Base-by-base conservation (phyloP, 805 yeast genomes). In the Starmerella vitae region DNA sequence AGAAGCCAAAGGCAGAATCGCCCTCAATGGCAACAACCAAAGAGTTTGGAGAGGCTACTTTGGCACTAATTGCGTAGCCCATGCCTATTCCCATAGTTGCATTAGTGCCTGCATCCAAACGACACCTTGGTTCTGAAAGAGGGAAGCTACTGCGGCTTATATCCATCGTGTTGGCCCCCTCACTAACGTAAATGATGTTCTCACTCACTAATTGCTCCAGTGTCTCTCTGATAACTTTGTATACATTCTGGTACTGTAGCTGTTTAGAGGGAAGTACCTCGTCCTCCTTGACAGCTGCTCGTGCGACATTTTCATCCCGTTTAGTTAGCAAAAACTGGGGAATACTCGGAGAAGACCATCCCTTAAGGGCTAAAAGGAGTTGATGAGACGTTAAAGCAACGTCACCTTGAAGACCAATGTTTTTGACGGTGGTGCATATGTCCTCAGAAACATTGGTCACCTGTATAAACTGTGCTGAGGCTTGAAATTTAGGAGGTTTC, bases 161-260 rank as follows among this genome's bases (percentile, higher is more conserved):
- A 48, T 78, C 85, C 84, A 78, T 77, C 0, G 84, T 76, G 51
- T 76, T 76, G 1, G 85, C 84, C n/a, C 85, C 85, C 54, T 78
- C 85, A 3, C 75, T 65, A 1, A 77, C 68, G 28, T 67, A 62
- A 3, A 74, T 50, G 1, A 70, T 58, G 25, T 53, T 43, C 3
- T 43, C 50, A 8, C 18, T 17, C 12, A 18, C 30, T 8, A 30
- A 31, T 29, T 15, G 20, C 14, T 34, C 33, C 22, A 75, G 56
- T 2, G 59, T 46, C 0, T 65, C 66, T 19, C 74, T 57, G 9
- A 77, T 58, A 0, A 58, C 57, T 14, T 63, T 67, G 54, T 76
- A 74, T 0, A 71, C 78, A 15, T 68, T 65, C 47, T 72, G 66
- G 51, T 78, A 78, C 33, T 61, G 66, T 36, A 74, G 52, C 20